These are phyloP conservation scores for Pseudopyrenochaeta lycopersici DNA, from an alignment of 2,329 filamentous ascomycete species.

Conservation along the genomic window DNA sequence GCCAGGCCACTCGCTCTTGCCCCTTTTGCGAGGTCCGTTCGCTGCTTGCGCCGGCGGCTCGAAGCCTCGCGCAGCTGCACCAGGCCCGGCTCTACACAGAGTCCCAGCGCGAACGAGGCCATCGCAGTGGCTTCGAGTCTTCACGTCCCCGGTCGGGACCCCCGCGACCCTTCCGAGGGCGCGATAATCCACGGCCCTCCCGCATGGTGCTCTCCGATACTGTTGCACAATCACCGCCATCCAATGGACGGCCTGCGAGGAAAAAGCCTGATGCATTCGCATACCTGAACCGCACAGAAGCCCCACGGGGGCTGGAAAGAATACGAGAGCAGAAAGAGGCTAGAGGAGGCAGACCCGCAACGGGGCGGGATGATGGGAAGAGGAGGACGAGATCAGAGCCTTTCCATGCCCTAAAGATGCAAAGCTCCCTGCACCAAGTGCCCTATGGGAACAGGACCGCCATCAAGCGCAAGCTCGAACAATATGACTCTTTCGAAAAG, in stretches of 20 bases:
- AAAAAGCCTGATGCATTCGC: constrained; percentile 43
- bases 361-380: constrained; percentile 31
- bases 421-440: constrained; percentile 77
- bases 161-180: constrained; percentile 14
- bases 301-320: constrained; percentile 32
- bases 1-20: constrained; percentile 44
- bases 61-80: constrained; percentile 39
- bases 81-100: constrained; percentile 48
- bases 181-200: constrained; percentile 55
- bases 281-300: constrained; percentile 44
- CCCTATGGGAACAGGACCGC: constrained; percentile 74
- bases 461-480: constrained; percentile 68
- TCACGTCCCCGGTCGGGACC: constrained; percentile 1
- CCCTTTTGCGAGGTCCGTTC: constrained; percentile 54
- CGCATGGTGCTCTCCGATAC: constrained; percentile 60
- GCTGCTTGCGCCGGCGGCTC: constrained; percentile 22
- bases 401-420: constrained; percentile 93
- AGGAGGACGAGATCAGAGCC: constrained; percentile 54
- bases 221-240: constrained; percentile 32
- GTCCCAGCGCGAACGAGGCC: constrained; percentile 24
- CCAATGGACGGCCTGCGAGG: constrained; percentile 26
- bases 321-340: constrained; percentile 18
- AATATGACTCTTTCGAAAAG: constrained; percentile 80
- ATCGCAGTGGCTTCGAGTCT: neutral
- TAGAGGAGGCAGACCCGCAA: constrained; percentile 13